phyloP scores from a whole-genome alignment of 2,329 filamentous ascomycete genomes.

The Pestalotiopsis sp. region DNA sequence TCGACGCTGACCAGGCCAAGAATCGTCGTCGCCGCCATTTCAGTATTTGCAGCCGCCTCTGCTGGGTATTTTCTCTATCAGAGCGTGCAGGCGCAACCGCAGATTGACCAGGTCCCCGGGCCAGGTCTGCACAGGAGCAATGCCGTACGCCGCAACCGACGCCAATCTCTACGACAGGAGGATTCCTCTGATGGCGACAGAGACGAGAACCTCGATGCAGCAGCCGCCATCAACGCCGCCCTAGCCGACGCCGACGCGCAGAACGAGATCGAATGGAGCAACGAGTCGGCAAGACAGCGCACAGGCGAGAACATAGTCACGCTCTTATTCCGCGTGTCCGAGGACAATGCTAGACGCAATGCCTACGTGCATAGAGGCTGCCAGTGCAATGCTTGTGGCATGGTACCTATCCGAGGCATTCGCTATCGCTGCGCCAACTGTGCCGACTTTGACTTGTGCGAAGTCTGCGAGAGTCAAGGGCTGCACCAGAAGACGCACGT shows the following conservation, averaged over 20 bases:
- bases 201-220: slow-evolving; percentile 47
- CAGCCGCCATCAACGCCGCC: slow-evolving; percentile 24
- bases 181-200: slow-evolving; percentile 40
- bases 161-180: slow-evolving; percentile 37
- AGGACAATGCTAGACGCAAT: slow-evolving; percentile 86
- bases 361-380: slow-evolving; percentile 93
- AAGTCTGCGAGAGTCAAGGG: slow-evolving; percentile 81
- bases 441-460: slow-evolving; percentile 93
- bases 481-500: slow-evolving; percentile 88
- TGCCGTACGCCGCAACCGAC: slow-evolving; percentile 59
- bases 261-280: slow-evolving; percentile 48
- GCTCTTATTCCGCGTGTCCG: slow-evolving; percentile 87
- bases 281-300: slow-evolving; percentile 49
- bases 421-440: slow-evolving; percentile 96
- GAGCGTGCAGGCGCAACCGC: slow-evolving; percentile 29
- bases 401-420: slow-evolving; percentile 86
- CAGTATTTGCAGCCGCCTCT: slow-evolving; percentile 58
- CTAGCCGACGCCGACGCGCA: slow-evolving; percentile 43
- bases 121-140: slow-evolving; percentile 65
- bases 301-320: slow-evolving; percentile 81
- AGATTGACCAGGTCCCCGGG: slow-evolving; percentile 27
- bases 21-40: slow-evolving; percentile 57
- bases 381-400: slow-evolving; percentile 86
- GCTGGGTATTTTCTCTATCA: slow-evolving; percentile 62
- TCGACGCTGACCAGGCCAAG: slow-evolving; percentile 58